phyloP scores from a whole-genome alignment of 78 protist genomes.

The Cavenderia fasciculata region DNA sequence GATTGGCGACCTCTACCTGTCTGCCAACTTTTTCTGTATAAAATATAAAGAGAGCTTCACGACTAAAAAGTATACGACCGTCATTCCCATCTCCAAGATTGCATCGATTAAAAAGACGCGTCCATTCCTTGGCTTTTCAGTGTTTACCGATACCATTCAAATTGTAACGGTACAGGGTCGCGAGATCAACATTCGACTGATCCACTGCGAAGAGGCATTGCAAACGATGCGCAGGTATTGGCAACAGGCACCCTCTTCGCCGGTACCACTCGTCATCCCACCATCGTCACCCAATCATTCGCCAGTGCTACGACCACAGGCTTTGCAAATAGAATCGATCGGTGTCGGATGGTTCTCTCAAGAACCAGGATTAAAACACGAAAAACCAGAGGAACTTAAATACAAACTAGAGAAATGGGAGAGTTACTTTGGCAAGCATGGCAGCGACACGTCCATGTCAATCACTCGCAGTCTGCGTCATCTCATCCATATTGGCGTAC shows the following conservation, averaged over 20 bases:
- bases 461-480: constrained; percentile 1
- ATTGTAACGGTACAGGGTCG: background rate
- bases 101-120: constrained; percentile 39
- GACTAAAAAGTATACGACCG: constrained; percentile 51
- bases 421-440: constrained; percentile 38
- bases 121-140: constrained; percentile 63
- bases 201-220: constrained; percentile 74
- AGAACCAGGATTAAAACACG: constrained; percentile 25
- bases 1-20: constrained; percentile 41
- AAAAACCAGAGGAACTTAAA: constrained; percentile 14
- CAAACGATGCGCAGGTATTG: constrained; percentile 43
- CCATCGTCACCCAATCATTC: background rate
- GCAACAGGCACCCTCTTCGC: background rate
- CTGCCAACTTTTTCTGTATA: constrained; percentile 42
- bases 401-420: constrained; percentile 38
- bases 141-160: constrained; percentile 26
- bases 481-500: constrained; percentile 38
- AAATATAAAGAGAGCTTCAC: constrained; percentile 51
- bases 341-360: constrained; percentile 21
- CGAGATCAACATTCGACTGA: constrained; percentile 1
- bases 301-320: background rate
- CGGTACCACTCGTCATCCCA: background rate
- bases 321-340: constrained; percentile 25
- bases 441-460: constrained; percentile 63
- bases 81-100: constrained; percentile 37